These are phyloP conservation scores for Hanseniaspora osmophila DNA, from an alignment of 805 yeast genomes.

Conservation along the genomic window DNA sequence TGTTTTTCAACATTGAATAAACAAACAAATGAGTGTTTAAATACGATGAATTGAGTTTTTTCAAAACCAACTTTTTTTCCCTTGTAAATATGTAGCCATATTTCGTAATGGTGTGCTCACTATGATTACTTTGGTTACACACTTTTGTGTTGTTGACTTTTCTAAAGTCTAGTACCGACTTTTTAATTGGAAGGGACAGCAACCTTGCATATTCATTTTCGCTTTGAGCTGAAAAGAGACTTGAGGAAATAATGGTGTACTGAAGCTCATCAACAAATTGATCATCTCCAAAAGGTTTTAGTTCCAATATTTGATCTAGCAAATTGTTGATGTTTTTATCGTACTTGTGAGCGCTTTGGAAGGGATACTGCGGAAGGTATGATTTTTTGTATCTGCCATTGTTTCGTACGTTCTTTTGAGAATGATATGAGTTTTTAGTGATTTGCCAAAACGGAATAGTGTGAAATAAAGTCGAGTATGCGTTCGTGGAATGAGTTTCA, in stretches of 20 bases:
- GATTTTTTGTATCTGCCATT: background rate
- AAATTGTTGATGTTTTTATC: background rate
- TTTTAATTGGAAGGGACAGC: conserved; percentile 1
- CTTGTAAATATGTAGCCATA: background rate
- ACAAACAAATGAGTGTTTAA: background rate
- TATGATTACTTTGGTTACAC: background rate
- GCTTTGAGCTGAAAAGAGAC: conserved; percentile 12
- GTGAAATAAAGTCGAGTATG: too few species aligned
- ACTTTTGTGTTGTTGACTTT: background rate
- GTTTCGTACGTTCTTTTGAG: background rate
- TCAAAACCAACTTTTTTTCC: background rate
- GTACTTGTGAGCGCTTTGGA: background rate
- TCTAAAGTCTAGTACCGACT: conserved; percentile 5
- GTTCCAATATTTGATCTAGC: conserved; percentile 7
- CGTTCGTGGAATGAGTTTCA: background rate
- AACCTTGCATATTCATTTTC: conserved; percentile 10
- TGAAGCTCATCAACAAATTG: conserved; percentile 37
- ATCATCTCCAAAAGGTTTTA: conserved; percentile 7
- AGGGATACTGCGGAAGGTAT: background rate
- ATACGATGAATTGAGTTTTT: background rate
- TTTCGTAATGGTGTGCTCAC: background rate
- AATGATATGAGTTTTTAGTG: conserved; percentile 1
- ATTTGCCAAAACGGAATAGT: too few species aligned
- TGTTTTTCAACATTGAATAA: background rate
- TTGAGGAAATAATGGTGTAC: conserved; percentile 34